Evolutionary conservation across 768 basidiomycete genomes (phyloP).

Genomic region (Asterophora lycoperdoides): DNA sequence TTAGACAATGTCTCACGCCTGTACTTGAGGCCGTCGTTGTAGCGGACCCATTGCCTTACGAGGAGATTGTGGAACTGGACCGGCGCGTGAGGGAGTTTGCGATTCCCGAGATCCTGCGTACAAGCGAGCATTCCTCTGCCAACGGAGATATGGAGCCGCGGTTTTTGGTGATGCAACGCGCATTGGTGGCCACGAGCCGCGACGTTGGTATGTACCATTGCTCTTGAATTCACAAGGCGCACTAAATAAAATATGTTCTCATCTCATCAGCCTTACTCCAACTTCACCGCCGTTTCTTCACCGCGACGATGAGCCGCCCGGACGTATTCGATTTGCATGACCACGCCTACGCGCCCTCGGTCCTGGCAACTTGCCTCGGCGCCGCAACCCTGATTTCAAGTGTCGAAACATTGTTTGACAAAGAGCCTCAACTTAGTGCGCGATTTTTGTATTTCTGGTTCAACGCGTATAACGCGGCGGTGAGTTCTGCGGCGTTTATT

Average conservation of each 20-base stretch:
- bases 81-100: conserved; percentile 50
- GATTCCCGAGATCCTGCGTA: conserved; percentile 42
- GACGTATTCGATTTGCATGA: conserved; percentile 49
- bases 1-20: conserved; percentile 57
- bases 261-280: conserved; percentile 57
- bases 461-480: conserved; percentile 68
- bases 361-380: conserved; percentile 62
- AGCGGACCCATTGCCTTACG: conserved; percentile 48
- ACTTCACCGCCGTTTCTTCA: conserved; percentile 64
- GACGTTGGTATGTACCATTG: conserved; percentile 46
- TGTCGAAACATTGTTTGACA: conserved; percentile 50
- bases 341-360: conserved; percentile 65
- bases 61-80: conserved; percentile 50
- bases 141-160: conserved; percentile 30
- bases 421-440: conserved; percentile 56
- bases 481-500: conserved; percentile 29
- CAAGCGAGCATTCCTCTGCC: too few species aligned
- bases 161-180: conserved; percentile 62
- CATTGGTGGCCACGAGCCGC: conserved; percentile 53
- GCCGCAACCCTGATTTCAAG: conserved; percentile 55
- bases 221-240: too few species aligned
- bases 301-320: conserved; percentile 53
- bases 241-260: too few species aligned
- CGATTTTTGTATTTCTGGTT: conserved; percentile 74
- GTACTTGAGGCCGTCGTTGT: conserved; percentile 56